A percentile compares a stretch with the other conserved stretches of the same genome.
These are phyloP conservation scores for Bullera alba DNA, from an alignment of 768 basidiomycete genomes.

Conservation along the genomic window DNA sequence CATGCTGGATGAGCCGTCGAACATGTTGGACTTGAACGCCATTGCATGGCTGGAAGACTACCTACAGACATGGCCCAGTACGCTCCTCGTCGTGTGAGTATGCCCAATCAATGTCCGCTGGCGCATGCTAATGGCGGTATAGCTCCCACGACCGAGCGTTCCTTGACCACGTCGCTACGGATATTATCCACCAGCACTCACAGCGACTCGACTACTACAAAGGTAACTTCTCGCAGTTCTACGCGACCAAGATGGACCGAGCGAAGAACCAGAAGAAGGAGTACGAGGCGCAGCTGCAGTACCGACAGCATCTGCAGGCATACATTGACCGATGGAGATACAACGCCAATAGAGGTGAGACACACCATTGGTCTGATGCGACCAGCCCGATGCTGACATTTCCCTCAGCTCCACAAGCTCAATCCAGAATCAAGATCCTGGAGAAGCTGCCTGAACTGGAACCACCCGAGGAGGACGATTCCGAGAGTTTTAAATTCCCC, in stretches of 20 bases:
- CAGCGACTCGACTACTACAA: slow-evolving; percentile 94
- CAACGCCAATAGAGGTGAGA: slow-evolving; percentile 74
- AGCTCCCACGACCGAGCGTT: slow-evolving; percentile 97
- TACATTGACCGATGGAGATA: slow-evolving; percentile 99
- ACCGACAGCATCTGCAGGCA: slow-evolving; percentile 88
- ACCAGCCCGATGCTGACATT: background rate
- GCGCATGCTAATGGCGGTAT: slow-evolving; percentile 11
- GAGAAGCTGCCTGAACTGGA: slow-evolving; percentile 89
- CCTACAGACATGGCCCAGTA: slow-evolving; percentile 87
- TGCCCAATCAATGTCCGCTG: slow-evolving; percentile 2
- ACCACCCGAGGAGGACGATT: slow-evolving; percentile 87
- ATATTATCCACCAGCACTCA: slow-evolving; percentile 92
- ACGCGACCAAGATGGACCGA: slow-evolving; percentile 94
- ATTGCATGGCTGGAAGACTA: slow-evolving; percentile 98
- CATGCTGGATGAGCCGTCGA: slow-evolving; percentile 88
- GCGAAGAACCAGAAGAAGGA: slow-evolving; percentile 81
- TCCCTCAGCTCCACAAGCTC: slow-evolving; percentile 68
- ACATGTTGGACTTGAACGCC: slow-evolving; percentile 93
- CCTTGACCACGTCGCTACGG: slow-evolving; percentile 92
- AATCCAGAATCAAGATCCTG: slow-evolving; percentile 63
- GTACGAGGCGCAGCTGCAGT: slow-evolving; percentile 92
- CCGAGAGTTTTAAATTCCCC: slow-evolving; percentile 92
- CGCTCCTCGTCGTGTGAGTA: slow-evolving; percentile 80
- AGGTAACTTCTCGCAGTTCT: slow-evolving; percentile 99
- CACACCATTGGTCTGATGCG: background rate